Base-by-base conservation (phyloP, 140 eudicot species). In the Ambrosia hybrid region DNA sequence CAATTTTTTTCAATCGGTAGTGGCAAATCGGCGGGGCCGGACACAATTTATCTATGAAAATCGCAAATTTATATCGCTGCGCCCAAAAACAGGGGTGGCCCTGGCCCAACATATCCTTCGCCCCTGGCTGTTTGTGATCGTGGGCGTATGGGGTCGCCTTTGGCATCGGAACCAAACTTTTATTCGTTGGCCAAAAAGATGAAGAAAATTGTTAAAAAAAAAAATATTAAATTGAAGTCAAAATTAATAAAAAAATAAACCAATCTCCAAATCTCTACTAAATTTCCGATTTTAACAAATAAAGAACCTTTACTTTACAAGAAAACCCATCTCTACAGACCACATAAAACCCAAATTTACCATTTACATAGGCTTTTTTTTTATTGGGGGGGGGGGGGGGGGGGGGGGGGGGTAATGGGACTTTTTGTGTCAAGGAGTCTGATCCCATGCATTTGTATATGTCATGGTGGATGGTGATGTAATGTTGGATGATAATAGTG, bases 401-500 rank as follows among this genome's bases (percentile, higher is more conserved):
- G 6, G 3, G 21, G 48, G 30, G 30, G 30, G 30, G 30, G 30
- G 30, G 30, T 21, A 21, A 21, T 41, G 46, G 4, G 46, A 41
- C 46, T 2, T 9, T 17, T 7, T 17, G 53, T 45, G 6, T 85
- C 69, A 82, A 57, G 1, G 46, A 66, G 81, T 66, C 16, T 67
- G 80, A 72, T 85, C 87, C 71, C 82, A 76, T 17, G 49, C 53
- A 12, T 78, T 85, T 16, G 87, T 83, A 71, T 83, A 83, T 41
- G 80, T 77, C 86, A 83, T 67, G 46, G 94, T 86, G 15, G 85
- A 81, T 68, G 75, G 87, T 68, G 96, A 62, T 59, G 92, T 75
- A 57, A 70, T 38, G 51, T 75, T 82, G 3, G 89, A 84, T 6
- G 94, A 76, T 59, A 91, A 73, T 51, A 70, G 56, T 6, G 92